phyloP scores from a whole-genome alignment of 768 basidiomycete genomes.

The Pisolithus orientalis region DNA sequence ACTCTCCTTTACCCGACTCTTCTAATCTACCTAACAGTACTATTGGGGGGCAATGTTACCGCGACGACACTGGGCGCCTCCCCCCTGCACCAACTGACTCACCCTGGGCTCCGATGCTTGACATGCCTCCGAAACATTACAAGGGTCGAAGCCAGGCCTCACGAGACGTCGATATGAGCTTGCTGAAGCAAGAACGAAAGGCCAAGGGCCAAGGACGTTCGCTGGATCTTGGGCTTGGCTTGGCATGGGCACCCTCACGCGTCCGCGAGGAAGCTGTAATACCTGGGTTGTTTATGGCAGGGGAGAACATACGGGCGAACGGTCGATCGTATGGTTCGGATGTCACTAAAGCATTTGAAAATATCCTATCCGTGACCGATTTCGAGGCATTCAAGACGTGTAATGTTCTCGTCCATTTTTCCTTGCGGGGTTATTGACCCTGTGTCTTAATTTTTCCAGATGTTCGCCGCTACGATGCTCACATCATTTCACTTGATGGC shows the following conservation, averaged over 20 bases:
- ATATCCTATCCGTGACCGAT: conserved; percentile 28
- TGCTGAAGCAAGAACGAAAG: conserved; percentile 14
- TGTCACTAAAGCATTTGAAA: conserved; percentile 33
- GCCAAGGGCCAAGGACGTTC: conserved; percentile 57
- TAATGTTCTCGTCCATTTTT: conserved; percentile 23
- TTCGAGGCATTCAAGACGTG: conserved; percentile 54
- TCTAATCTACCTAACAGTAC: conserved; percentile 13
- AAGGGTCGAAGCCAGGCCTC: conserved; percentile 21
- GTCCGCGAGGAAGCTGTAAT: conserved; percentile 63
- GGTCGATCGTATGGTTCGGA: conserved; percentile 19
- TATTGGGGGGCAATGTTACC: conserved; percentile 1
- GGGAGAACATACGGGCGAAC: conserved; percentile 21
- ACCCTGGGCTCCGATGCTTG: conserved; percentile 25
- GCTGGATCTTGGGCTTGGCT: conserved; percentile 61
- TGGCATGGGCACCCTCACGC: conserved; percentile 67
- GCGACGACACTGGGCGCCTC: conserved; percentile 1
- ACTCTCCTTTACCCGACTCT: conserved; percentile 19
- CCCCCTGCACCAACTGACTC: conserved; percentile 8
- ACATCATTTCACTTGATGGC: conserved; percentile 70
- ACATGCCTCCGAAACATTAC: conserved; percentile 24
- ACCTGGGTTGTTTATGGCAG: conserved; percentile 30
- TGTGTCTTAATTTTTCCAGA: conserved; percentile 34
- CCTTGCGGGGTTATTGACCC: conserved; percentile 6
- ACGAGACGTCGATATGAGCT: conserved; percentile 13
- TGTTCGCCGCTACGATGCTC: conserved; percentile 69